Evolutionary conservation across 2,329 filamentous ascomycete species (phyloP).

Genomic region (Sphaerulina vaccinii): DNA sequence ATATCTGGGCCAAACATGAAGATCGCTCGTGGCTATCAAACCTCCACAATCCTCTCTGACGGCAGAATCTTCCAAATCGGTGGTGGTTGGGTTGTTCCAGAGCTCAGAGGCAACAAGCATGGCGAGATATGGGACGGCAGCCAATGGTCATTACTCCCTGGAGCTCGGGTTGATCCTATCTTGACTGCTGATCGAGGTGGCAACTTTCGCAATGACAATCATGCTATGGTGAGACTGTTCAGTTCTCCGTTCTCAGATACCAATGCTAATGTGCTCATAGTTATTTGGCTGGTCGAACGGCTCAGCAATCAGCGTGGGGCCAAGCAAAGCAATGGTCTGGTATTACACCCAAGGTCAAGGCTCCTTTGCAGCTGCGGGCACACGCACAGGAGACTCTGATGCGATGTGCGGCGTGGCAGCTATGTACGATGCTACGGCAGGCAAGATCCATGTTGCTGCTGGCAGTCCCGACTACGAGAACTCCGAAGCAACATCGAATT

Average conservation of each 20-base stretch:
- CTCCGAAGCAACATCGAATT: conserved; percentile 43
- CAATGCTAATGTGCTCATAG: not conserved
- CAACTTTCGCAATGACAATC: conserved; percentile 52
- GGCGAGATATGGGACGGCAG: conserved; percentile 55
- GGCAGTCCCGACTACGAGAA: conserved; percentile 50
- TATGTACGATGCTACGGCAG: conserved; percentile 56
- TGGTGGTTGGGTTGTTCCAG: conserved; percentile 42
- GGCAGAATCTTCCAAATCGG: conserved; percentile 45
- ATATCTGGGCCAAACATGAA: conserved; percentile 44
- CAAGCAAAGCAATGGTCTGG: conserved; percentile 58
- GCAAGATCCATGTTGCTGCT: conserved; percentile 56
- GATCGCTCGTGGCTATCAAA: conserved; percentile 54
- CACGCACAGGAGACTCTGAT: conserved; percentile 46
- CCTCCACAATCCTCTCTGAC: conserved; percentile 51
- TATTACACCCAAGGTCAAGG: conserved; percentile 50
- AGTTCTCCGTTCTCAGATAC: not conserved
- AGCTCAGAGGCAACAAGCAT: conserved; percentile 48
- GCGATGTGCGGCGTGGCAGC: conserved; percentile 57
- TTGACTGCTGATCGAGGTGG: conserved; percentile 40
- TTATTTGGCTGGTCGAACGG: not conserved
- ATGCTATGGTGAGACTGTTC: conserved; percentile 35
- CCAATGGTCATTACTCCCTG: conserved; percentile 54
- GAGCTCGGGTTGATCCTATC: conserved; percentile 37
- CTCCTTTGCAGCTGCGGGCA: conserved; percentile 43
- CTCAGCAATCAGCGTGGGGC: conserved; percentile 44